phyloP scores from a whole-genome alignment of 1,284 basidiomycete genomes.

The Rhodotorula sp. region DNA sequence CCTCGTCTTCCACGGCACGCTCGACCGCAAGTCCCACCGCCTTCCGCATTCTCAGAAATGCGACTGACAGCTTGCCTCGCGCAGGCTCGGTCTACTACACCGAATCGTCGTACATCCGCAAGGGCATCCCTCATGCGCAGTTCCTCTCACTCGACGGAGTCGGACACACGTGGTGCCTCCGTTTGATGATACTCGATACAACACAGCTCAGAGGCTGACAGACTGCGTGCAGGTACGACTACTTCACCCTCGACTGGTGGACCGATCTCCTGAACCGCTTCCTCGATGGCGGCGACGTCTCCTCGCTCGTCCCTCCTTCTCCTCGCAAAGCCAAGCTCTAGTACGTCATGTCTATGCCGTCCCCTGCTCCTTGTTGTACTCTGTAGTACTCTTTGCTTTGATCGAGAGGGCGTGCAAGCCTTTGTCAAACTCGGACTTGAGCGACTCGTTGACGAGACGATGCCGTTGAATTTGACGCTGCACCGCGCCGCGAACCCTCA shows the following conservation, averaged over 20 bases:
- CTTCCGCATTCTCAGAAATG: too few relatives aligned
- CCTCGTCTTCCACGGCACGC: slow-evolving; percentile 31
- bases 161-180: slow-evolving; percentile 27
- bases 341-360: not conserved
- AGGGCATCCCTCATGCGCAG: slow-evolving; percentile 30
- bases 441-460: slow-evolving; percentile 43
- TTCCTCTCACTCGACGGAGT: slow-evolving; percentile 26
- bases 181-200: too few relatives aligned
- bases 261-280: slow-evolving; percentile 24
- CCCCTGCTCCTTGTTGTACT: slow-evolving; percentile 6
- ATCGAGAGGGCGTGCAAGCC: slow-evolving; percentile 45
- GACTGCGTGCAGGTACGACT: slow-evolving; percentile 38
- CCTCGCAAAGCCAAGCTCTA: slow-evolving; percentile 1
- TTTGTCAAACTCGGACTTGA: slow-evolving; percentile 39
- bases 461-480: slow-evolving; percentile 44
- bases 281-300: slow-evolving; percentile 17
- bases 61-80: not conserved
- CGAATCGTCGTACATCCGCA: slow-evolving; percentile 33
- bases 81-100: slow-evolving; percentile 37
- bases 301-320: slow-evolving; percentile 1
- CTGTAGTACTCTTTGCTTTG: slow-evolving; percentile 41
- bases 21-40: slow-evolving; percentile 20
- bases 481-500: too few relatives aligned
- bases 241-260: slow-evolving; percentile 29
- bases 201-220: too few relatives aligned